A percentile compares a stretch with the other conserved stretches of the same genome.
Conservation (phyloP, 2,329 filamentous ascomycete genomes). For the Diplodia sapinea region DNA sequence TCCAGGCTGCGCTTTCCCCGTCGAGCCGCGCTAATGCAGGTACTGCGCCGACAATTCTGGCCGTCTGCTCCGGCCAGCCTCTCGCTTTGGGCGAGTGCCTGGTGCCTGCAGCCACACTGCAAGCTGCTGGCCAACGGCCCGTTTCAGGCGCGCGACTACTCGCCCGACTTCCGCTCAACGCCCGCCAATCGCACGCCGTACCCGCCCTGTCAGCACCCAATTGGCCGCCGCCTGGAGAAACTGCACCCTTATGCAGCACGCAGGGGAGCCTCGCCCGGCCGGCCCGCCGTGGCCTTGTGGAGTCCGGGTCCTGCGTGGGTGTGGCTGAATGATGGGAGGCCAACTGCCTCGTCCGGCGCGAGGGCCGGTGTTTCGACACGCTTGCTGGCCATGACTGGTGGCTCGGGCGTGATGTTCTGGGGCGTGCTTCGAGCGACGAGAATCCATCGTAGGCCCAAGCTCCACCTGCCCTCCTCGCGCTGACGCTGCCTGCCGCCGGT, state of each 20-base stretch:
- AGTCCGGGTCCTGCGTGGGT: not conserved
- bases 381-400: not conserved
- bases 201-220: not conserved
- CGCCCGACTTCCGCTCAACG: not conserved
- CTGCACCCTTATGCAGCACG: conserved; percentile 12
- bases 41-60: conserved; percentile 7
- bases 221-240: conserved; percentile 7
- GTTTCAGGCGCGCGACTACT: conserved; percentile 28
- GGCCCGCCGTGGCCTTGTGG: not conserved
- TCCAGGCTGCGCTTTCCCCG: conserved; percentile 3
- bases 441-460: conserved; percentile 9
- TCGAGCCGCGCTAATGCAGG: conserved; percentile 20
- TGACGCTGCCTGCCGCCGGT: not conserved
- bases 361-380: conserved; percentile 14
- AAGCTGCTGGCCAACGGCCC: conserved; percentile 5
- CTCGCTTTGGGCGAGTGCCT: not conserved
- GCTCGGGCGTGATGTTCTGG: conserved; percentile 26
- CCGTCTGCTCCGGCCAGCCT: not conserved
- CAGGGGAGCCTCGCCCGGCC: not conserved
- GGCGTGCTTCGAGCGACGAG: conserved; percentile 7
- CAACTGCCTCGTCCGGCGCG: conserved; percentile 3
- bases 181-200: not conserved
- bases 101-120: not conserved
- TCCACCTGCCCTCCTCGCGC: not conserved
- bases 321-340: conserved; percentile 1